A percentile compares a stretch with the other conserved stretches of the same genome.
These are phyloP conservation scores for Penicillium sp. DNA, from an alignment of 2,329 filamentous ascomycete species.

Conservation along the genomic window DNA sequence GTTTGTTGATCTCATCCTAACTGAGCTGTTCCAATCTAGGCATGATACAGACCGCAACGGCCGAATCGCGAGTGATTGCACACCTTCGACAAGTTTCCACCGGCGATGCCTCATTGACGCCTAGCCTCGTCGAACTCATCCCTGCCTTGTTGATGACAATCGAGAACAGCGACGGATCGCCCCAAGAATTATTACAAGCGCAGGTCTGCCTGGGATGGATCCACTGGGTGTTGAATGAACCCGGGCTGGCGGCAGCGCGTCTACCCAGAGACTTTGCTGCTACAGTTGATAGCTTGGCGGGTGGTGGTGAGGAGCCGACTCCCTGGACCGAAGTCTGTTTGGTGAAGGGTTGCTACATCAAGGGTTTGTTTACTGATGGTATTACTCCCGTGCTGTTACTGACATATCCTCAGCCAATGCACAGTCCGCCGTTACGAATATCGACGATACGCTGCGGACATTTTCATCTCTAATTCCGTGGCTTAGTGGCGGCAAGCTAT, in stretches of 20 bases:
- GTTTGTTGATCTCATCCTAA: slow-evolving; percentile 16
- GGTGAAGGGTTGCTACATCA: slow-evolving; percentile 76
- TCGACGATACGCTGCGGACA: slow-evolving; percentile 63
- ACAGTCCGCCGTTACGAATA: slow-evolving; percentile 44
- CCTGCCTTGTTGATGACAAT: slow-evolving; percentile 52
- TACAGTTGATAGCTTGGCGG: slow-evolving; percentile 55
- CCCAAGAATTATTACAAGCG: slow-evolving; percentile 71
- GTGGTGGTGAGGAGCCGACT: slow-evolving; percentile 54
- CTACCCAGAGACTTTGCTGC: slow-evolving; percentile 66
- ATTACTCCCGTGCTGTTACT: slow-evolving; percentile 7
- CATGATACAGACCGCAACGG: slow-evolving; percentile 68
- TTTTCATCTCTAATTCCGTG: slow-evolving; percentile 68
- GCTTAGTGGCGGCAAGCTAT: slow-evolving; percentile 46
- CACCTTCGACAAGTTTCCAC: slow-evolving; percentile 43
- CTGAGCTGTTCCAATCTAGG: slow-evolving; percentile 50
- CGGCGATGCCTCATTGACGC: slow-evolving; percentile 38
- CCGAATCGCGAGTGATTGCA: slow-evolving; percentile 66
- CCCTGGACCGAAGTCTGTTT: slow-evolving; percentile 83
- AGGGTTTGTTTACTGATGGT: slow-evolving; percentile 55
- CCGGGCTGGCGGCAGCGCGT: slow-evolving; percentile 59
- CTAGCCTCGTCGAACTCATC: slow-evolving; percentile 46
- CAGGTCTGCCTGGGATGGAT: slow-evolving; percentile 82
- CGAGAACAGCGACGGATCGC: slow-evolving; percentile 56
- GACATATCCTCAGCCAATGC: slow-evolving; percentile 42
- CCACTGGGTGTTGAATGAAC: slow-evolving; percentile 75